Percentiles rank a stretch among this genome's conserved stretches.
Evolutionary conservation across 441 rosid species (phyloP).

Genomic region (Pelargonium myrrhifolium): DNA sequence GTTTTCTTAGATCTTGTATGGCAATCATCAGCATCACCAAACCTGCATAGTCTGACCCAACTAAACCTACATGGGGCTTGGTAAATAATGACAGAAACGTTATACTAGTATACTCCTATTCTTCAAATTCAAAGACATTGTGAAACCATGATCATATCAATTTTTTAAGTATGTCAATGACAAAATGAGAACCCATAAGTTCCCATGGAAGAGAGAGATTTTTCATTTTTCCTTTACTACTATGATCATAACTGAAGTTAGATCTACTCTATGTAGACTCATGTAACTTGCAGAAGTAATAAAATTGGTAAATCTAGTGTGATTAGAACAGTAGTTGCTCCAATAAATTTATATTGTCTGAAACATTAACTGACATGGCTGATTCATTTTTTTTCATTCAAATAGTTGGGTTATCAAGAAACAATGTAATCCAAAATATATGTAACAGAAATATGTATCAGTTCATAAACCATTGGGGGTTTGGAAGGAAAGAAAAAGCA

Average conservation of each 20-base stretch:
- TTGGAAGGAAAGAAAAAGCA: neutral
- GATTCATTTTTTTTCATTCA: neutral
- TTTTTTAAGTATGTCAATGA: neutral
- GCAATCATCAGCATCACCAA: neutral
- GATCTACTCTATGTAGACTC: neutral
- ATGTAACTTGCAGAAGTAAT: neutral
- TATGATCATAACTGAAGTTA: neutral
- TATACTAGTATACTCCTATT: neutral
- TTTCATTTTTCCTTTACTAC: neutral
- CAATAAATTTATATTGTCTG: neutral
- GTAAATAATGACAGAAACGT: neutral
- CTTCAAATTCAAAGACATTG: neutral
- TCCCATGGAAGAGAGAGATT: neutral
- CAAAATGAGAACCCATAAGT: neutral
- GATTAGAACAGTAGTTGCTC: neutral
- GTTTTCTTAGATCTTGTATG: neutral
- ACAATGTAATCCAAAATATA: neutral
- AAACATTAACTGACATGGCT: constrained; percentile 2
- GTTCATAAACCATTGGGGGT: constrained; percentile 2
- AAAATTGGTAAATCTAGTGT: neutral
- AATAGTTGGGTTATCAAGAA: neutral
- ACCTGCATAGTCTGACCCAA: neutral
- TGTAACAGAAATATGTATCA: neutral
- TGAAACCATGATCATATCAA: neutral
- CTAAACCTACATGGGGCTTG: neutral